Evolutionary conservation across 2,329 filamentous ascomycete genomes (phyloP), one percentile per base, ranked within the genome.

Genomic region (Penicillium sp.): DNA sequence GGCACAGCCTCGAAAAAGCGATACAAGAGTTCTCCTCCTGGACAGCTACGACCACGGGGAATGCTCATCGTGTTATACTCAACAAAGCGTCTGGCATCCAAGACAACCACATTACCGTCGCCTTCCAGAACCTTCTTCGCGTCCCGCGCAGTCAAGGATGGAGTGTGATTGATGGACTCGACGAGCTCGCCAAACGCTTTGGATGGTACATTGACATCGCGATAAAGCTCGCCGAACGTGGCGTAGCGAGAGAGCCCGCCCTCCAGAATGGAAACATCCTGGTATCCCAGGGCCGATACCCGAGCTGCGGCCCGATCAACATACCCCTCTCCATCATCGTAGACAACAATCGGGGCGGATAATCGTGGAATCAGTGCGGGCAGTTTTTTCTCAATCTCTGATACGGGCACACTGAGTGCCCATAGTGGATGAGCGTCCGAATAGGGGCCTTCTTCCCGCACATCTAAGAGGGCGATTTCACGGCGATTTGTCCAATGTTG

Each of bases 61-160:
- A 70, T 69, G 47, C 68, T 69, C 68, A 70, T 70, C 2, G 67
- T 70, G 36, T 66, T 59, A 44, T 65, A 70, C 40, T 70, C 68
- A 18, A 61, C 61, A 32, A 61, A 70, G 3, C 67, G 59, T n/a
- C 68, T 56, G 4, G 63, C 65, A 53, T 70, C 68, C 14, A 70
- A 45, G n/a, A 70, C 59, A 7, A 64, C 62, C 7, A 64, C 60
- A 34, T 69, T 53, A 0, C 39, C n/a, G 2, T 63, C 52, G 7
- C 30, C 59, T 6, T 62, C 61, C n/a, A 68, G 38, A n/a, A 68
- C 19, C 2, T 59, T 19, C n/a, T 67, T 67, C n/a, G 62, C 55
- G 14, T 68, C 66, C 7, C 39, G 55, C 13, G 67, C 66, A 10
- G 67, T 57, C 14, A 67, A 46, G 7, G 65, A 69, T 11, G 67